phyloP scores from a whole-genome alignment of 2,329 filamentous ascomycete species.

The Verticillium dahliae region DNA sequence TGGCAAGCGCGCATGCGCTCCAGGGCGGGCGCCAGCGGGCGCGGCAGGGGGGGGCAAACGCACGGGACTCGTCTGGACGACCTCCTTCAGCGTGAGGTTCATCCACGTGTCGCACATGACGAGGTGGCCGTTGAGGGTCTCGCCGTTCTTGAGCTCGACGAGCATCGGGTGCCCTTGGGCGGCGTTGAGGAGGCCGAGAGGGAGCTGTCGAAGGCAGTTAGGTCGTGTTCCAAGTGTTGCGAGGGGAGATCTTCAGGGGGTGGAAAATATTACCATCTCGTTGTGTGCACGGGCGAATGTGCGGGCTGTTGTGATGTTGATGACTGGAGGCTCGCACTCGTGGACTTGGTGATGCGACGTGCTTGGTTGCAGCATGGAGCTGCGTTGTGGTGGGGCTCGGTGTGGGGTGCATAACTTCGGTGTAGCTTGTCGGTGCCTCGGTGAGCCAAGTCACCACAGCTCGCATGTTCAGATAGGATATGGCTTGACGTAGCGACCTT shows the following conservation, averaged over 20 bases:
- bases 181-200: constrained; percentile 81
- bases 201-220: constrained; percentile 39
- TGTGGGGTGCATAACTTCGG: background rate
- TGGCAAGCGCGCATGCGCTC: background rate
- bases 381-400: background rate
- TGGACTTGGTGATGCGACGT: background rate
- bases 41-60: constrained; percentile 12
- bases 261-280: background rate
- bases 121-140: constrained; percentile 93
- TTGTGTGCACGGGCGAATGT: background rate
- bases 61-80: constrained; percentile 88
- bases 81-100: constrained; percentile 96
- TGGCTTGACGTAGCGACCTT: too few relatives aligned
- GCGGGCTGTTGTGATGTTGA: background rate
- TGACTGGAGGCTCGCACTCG: background rate
- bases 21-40: background rate
- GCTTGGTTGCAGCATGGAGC: background rate
- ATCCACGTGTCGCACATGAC: constrained; percentile 99
- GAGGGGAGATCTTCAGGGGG: too few relatives aligned
- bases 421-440: background rate
- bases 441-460: background rate
- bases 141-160: constrained; percentile 94
- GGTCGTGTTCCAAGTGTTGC: background rate
- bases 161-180: constrained; percentile 98
- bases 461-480: too few relatives aligned